These are phyloP conservation scores for Moringa oleifera DNA, from an alignment of 345 rosid genomes.

Conservation along the genomic window DNA sequence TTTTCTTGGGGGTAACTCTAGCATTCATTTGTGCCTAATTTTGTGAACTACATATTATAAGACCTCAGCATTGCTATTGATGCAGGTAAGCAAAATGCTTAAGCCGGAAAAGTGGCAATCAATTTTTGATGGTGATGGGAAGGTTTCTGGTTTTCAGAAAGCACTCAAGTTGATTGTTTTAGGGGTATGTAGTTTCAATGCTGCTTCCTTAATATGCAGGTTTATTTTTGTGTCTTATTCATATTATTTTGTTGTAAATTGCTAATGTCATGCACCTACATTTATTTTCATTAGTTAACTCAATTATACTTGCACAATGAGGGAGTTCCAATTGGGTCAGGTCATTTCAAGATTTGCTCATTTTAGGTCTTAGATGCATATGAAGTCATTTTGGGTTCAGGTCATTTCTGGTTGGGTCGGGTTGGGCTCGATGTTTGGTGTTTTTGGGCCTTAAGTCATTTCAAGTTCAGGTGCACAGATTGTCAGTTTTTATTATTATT, in stretches of 20 bases:
- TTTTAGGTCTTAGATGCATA: too few species aligned
- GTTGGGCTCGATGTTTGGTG: too few species aligned
- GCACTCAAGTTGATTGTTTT: conserved; percentile 64
- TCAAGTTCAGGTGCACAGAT: too few species aligned
- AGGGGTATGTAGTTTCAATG: conserved; percentile 55
- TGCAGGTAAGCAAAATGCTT: conserved; percentile 75
- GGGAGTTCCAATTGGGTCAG: too few species aligned
- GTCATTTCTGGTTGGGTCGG: too few species aligned
- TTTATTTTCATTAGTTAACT: neutral
- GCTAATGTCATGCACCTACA: too few species aligned
- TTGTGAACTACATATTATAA: too few species aligned
- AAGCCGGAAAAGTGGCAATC: conserved; percentile 88
- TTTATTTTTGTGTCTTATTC: neutral
- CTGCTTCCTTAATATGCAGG: conserved; percentile 1
- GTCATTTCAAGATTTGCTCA: too few species aligned
- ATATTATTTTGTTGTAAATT: neutral
- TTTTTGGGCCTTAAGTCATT: too few species aligned
- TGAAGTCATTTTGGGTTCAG: too few species aligned
- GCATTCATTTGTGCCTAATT: neutral
- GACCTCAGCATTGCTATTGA: conserved; percentile 11
- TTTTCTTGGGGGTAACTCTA: neutral
- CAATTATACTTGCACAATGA: neutral
- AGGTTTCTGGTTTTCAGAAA: conserved; percentile 70
- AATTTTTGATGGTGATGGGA: conserved; percentile 71
- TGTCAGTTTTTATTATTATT: too few species aligned